A percentile compares a stretch with the other conserved stretches of the same genome.
These are phyloP conservation scores for Wickerhamiella kurtzmanii DNA, from an alignment of 805 yeast species.

Conservation along the genomic window DNA sequence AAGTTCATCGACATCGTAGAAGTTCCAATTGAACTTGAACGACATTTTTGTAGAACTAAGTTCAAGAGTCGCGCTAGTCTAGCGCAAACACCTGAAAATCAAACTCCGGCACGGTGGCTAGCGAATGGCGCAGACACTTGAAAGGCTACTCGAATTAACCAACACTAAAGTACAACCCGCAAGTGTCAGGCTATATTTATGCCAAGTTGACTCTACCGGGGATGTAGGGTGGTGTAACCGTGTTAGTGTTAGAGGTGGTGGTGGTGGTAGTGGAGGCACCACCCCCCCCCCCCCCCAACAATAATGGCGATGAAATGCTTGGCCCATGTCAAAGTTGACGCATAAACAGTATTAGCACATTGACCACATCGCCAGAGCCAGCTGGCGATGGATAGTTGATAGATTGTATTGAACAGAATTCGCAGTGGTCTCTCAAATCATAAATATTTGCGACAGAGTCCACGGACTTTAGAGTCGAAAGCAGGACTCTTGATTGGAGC, in stretches of 20 bases:
- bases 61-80: background rate
- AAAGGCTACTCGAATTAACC: too few species aligned
- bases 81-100: background rate
- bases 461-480: constrained; percentile 63
- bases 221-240: too few species aligned
- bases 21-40: constrained; percentile 61
- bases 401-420: background rate
- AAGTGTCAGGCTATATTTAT: too few species aligned
- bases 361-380: background rate
- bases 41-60: constrained; percentile 20
- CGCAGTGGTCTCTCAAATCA: constrained; percentile 20
- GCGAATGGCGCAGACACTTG: too few species aligned
- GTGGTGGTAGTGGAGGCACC: too few species aligned
- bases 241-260: too few species aligned
- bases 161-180: too few species aligned
- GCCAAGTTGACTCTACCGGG: too few species aligned
- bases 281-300: too few species aligned
- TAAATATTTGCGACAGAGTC: constrained; percentile 63
- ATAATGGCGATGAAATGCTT: background rate
- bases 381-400: too few species aligned
- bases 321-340: background rate
- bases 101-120: too few species aligned
- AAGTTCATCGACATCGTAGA: constrained; percentile 54
- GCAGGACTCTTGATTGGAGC: constrained; percentile 59
- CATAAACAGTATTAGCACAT: background rate